phyloP scores from a whole-genome alignment of 768 basidiomycete genomes.

The Suillus alpinus region DNA sequence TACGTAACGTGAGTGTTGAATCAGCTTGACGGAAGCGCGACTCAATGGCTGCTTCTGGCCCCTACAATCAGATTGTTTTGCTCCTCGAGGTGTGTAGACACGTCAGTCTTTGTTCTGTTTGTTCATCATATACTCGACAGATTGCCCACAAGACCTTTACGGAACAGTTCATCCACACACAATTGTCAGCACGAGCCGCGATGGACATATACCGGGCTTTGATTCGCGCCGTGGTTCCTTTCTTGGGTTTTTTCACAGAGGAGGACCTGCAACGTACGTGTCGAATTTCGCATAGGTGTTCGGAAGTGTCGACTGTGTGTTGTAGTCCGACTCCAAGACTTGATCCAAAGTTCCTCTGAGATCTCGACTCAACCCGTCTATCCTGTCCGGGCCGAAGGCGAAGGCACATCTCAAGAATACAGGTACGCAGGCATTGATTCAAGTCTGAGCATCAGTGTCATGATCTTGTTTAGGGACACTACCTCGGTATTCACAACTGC shows the following conservation, averaged over 20 bases:
- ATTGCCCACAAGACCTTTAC: constrained; percentile 19
- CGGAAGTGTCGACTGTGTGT: not conserved
- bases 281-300: not conserved
- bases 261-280: constrained; percentile 20
- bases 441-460: not conserved
- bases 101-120: constrained; percentile 25
- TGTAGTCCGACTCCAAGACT: not conserved
- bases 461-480: not conserved
- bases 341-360: not conserved
- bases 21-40: not conserved
- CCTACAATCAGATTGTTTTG: constrained; percentile 43
- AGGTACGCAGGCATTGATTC: not conserved
- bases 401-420: not conserved
- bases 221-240: constrained; percentile 20
- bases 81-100: constrained; percentile 42
- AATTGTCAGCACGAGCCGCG: constrained; percentile 2
- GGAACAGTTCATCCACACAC: constrained; percentile 8
- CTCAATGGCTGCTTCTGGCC: constrained; percentile 7
- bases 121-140: constrained; percentile 19
- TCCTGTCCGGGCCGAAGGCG: not conserved
- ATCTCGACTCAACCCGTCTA: not conserved
- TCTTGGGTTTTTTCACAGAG: constrained; percentile 19
- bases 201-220: constrained; percentile 8
- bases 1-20: constrained; percentile 40
- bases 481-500: not conserved